A percentile compares a stretch with the other conserved stretches of the same genome.
Conservation (phyloP, 345 rosid genomes). For the Psidium friedrichsthalianum region DNA sequence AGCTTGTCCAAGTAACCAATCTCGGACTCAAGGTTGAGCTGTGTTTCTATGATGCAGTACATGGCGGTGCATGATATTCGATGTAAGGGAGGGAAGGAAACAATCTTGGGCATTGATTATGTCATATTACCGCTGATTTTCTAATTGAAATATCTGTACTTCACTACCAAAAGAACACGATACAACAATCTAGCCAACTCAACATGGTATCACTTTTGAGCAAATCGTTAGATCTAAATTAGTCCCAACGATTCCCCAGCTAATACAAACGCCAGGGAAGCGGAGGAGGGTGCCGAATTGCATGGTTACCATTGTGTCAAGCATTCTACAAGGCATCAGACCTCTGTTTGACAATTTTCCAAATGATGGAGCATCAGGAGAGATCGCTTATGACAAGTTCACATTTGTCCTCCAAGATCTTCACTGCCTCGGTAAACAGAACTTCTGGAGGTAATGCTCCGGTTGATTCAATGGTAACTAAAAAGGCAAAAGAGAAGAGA, state of each 20-base stretch:
- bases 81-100: background rate
- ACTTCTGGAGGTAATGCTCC: slow-evolving; percentile 81
- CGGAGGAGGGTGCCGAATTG: background rate
- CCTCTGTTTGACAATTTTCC: background rate
- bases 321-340: background rate
- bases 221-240: background rate
- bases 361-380: slow-evolving; percentile 24
- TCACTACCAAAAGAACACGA: background rate
- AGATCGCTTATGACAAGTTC: slow-evolving; percentile 59
- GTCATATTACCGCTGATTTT: background rate
- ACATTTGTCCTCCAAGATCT: slow-evolving; percentile 77
- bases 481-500: background rate
- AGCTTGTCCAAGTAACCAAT: background rate
- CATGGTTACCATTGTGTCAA: too few relatives aligned
- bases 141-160: background rate
- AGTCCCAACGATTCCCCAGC: background rate
- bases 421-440: slow-evolving; percentile 83
- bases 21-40: background rate
- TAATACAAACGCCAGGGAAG: background rate
- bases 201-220: background rate
- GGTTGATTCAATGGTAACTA: slow-evolving; percentile 83
- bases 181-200: background rate
- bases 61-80: background rate
- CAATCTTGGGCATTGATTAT: background rate
- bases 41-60: background rate